Evolutionary conservation across 2,329 filamentous ascomycete species (phyloP).

Genomic region (Fusarium sp.): DNA sequence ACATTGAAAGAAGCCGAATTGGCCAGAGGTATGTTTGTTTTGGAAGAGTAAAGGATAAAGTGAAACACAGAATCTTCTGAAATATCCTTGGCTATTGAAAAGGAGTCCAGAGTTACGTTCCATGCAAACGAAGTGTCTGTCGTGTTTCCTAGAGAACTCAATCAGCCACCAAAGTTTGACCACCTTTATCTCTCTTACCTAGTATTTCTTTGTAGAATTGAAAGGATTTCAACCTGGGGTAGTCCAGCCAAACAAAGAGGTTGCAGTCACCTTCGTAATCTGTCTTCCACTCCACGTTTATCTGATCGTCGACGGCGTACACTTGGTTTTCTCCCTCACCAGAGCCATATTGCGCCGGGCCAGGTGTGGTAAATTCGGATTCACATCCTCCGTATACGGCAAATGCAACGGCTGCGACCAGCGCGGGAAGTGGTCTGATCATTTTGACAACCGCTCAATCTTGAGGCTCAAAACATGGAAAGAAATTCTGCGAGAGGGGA

Average conservation of each 20-base stretch:
- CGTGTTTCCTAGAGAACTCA: neutral
- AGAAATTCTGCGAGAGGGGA: neutral
- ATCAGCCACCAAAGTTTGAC: neutral
- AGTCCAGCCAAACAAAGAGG: slow-evolving; percentile 4
- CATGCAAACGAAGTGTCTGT: neutral
- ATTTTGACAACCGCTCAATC: rapidly evolving
- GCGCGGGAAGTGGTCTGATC: rapidly evolving
- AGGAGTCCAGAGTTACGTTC: neutral
- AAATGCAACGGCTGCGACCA: rapidly evolving
- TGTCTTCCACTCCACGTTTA: slow-evolving; percentile 12
- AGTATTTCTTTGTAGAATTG: neutral
- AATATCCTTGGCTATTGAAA: neutral
- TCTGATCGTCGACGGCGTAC: neutral
- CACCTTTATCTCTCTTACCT: neutral
- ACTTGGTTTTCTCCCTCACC: neutral
- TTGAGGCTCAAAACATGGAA: rapidly evolving
- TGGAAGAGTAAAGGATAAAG: slow-evolving; percentile 4
- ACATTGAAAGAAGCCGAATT: slow-evolving; percentile 13
- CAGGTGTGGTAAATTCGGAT: neutral
- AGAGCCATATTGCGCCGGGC: rapidly evolving
- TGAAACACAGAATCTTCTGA: neutral
- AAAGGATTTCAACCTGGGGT: neutral
- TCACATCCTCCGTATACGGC: neutral
- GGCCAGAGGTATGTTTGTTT: neutral
- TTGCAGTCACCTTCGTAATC: neutral